Base-by-base conservation (phyloP, 1,284 basidiomycete species). In the Trametes versicolor region DNA sequence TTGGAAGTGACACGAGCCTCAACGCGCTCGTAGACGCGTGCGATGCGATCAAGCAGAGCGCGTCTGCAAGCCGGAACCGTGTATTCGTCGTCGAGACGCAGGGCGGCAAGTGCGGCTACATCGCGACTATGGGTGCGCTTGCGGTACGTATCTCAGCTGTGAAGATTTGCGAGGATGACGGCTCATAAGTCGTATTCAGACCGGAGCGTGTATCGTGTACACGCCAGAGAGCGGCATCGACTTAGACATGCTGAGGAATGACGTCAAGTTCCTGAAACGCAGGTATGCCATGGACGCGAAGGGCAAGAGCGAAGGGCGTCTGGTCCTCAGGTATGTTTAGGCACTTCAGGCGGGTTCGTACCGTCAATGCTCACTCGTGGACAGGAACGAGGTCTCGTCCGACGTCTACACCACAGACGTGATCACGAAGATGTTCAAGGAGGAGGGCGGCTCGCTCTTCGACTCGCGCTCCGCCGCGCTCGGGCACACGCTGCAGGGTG, bases 1-100 rank as follows among this genome's bases (percentile, higher is more conserved):
- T 99, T 60, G 97, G 97, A 17, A 94, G 91, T 67, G 97, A 99
- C 76, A 99, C 97, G 37, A 95, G 93, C 76, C 83, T 99, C 83
- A 99, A 99, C 75, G 96, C 96, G 2, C 85, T 99, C n/a, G 96
- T 99, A 43, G 93, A 96, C 66, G 97, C 98, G 3, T 99, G 97
- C 76, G 98, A 99, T 79, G 92, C 96, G 36, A 98, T 99, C 81
- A 98, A 97, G 82, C 98, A 99, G 84, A 96, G 94, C 73, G 97
- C 98, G 6, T 94, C 93, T 57, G 97, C 97, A 7, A 97, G 94
- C 73, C 82, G 97, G 69, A 97, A 99, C 78, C 84, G 97, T 53
- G 97, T 98, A 60, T 99, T 99, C 76, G 93, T 99, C 1, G 95
- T 99, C 29, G 97, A 99, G 81, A 98, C 97, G 0, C 98, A 99